Conservation (phyloP, 768 basidiomycete species). For the Phaeotremella fagi region DNA sequence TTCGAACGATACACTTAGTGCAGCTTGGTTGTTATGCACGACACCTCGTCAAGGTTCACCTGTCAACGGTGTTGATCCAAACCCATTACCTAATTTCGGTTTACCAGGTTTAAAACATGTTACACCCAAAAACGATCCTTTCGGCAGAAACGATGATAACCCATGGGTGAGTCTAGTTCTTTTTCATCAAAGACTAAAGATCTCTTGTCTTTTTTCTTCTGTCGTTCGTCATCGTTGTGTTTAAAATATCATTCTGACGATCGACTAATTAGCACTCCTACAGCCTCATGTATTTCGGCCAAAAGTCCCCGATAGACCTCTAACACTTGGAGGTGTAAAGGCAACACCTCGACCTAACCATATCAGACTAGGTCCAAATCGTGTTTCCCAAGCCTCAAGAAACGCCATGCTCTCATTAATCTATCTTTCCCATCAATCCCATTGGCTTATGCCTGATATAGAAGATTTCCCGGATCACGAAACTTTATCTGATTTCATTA, state of each 20-base stretch:
- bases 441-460: slow-evolving; percentile 34
- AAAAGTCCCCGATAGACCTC: slow-evolving; percentile 34
- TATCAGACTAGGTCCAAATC: slow-evolving; percentile 1
- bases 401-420: slow-evolving; percentile 41
- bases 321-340: slow-evolving; percentile 35
- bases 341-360: slow-evolving; percentile 23
- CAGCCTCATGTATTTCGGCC: slow-evolving; percentile 36
- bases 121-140: slow-evolving; percentile 12
- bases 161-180: slow-evolving; percentile 26
- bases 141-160: slow-evolving; percentile 30
- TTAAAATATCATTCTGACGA: too few relatives aligned
- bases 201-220: not conserved
- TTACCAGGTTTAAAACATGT: not conserved
- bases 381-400: slow-evolving; percentile 19
- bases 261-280: not conserved
- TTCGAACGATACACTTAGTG: slow-evolving; percentile 34
- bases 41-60: slow-evolving; percentile 30
- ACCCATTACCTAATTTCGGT: not conserved
- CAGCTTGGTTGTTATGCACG: slow-evolving; percentile 32
- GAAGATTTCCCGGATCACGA: slow-evolving; percentile 39
- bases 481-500: slow-evolving; percentile 37
- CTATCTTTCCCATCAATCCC: slow-evolving; percentile 36
- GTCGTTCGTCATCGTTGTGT: not conserved
- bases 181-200: too few relatives aligned
- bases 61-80: slow-evolving; percentile 16